Evolutionary conservation across 768 basidiomycete genomes (phyloP), one percentile per base, ranked within the genome.

Genomic region (Podaxis pistillaris): DNA sequence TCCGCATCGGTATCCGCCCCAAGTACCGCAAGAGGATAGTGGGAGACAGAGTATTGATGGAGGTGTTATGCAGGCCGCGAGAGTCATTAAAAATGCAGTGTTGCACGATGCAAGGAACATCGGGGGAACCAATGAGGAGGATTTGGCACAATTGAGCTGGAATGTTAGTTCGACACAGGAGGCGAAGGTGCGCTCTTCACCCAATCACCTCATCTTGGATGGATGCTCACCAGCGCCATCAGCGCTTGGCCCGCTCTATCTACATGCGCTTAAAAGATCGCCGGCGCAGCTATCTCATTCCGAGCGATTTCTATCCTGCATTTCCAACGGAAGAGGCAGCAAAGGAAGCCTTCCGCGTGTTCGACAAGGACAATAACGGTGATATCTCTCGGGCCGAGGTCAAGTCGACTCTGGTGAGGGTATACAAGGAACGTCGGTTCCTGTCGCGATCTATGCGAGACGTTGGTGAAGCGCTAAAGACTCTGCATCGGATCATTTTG

Each of bases 401-500:
- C 70, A 93, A 91, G 74, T 77, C 82, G 28, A 82, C 81, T 30
- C 70, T 91, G 26, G 73, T 91, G 63, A 86, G 82, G 69, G 80
- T 89, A 12, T 93, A 93, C 79, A 90, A 88, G 71, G 91, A 93
- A 70, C 86, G 91, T 1, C 82, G 90, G 24, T 87, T 86, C 76
- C 78, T 93, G 28, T 86, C 86, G 46, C 84, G 88, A 56, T 88
- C 88, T 26, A 87, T 93, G 84, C 87, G 85, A 54, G 91, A 93
- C 70, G 89, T 89, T 52, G 79, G 86, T 9, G 81, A 77, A 40
- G 91, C 91, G 30, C 78, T 93, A 49, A 79, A 72, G 67, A 88
- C 86, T 7, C 79, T 93, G 28, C 81, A 93, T 69, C 74, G 76
- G 7, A 83, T 92, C 63, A 68, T 93, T 64, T 71, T 91, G 26